phyloP scores from a whole-genome alignment of 441 rosid genomes.

The Syzygium malaccense region DNA sequence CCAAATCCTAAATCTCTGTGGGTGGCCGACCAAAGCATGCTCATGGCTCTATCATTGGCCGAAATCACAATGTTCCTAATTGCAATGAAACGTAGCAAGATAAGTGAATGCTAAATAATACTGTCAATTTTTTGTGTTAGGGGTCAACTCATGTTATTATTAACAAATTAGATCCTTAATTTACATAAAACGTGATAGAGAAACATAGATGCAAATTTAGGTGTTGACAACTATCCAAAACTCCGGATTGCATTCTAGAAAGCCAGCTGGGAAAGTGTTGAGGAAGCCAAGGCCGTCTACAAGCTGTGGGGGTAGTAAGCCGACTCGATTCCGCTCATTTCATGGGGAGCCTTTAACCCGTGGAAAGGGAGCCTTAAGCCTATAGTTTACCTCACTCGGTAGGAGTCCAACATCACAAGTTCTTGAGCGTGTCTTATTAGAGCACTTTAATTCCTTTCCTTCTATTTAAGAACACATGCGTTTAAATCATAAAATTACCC shows the following conservation, averaged over 20 bases:
- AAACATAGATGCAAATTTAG: not conserved
- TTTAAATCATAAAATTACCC: not conserved
- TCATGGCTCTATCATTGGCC: not conserved
- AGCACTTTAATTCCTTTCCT: not conserved
- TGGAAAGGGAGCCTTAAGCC: not conserved
- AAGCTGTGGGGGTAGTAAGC: not conserved
- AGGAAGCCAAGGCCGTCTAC: not conserved
- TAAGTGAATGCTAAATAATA: not conserved
- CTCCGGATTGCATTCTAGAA: not conserved
- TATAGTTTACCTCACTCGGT: not conserved
- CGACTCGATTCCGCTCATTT: not conserved
- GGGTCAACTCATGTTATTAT: not conserved
- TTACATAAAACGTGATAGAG: not conserved
- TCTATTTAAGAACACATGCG: not conserved
- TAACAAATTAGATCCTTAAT: not conserved
- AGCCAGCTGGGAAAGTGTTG: not conserved
- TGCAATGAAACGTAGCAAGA: not conserved
- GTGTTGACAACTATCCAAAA: not conserved
- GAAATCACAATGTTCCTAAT: not conserved
- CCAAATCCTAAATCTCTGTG: not conserved
- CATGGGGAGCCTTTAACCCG: not conserved
- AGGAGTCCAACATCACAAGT: not conserved
- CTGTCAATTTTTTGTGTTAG: not conserved
- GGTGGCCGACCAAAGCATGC: not conserved
- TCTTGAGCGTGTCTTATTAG: not conserved